Base-by-base conservation (phyloP, 306 rosid species). In the Lithocarpus polystachyus region DNA sequence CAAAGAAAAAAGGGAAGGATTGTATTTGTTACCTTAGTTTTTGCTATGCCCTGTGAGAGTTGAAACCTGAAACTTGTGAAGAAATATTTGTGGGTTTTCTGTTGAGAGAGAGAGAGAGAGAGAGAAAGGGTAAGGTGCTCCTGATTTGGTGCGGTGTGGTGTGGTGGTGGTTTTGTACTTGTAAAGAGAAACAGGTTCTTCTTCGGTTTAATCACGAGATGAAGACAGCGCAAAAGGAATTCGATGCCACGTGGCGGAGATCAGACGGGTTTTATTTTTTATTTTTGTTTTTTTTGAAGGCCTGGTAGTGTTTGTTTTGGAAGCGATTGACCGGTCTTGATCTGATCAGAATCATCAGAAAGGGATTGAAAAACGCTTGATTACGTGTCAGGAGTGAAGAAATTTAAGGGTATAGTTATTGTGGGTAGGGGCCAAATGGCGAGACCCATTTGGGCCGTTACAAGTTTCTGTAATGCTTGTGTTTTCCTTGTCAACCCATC, bases 241-340 rank as follows among this genome's bases (percentile, higher is more conserved):
- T 26, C 28, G 24, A 6, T 6, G 55, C 79, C 91, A 76, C 83
- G 88, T 84, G 88, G 79, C 10, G 61, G 5, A 24, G 22, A 54
- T 59, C 35, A 11, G 40, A 28, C 72, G 71, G 74, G 80, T 43
- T 77, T 15, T 14, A 52, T 31, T 8, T 22, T 22, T 48, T 12
- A 1, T 37, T 37, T 37, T 37, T 7, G 45, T 37, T 37, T 37
- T 26, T 26, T 37, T 37, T 37, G 45, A 37, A 37, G 17, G 4
- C n/a, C n/a, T n/a, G 53, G 53, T 9, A 22, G 64, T 24, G 29
- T 12, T 22, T 57, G 12, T 57, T 22, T 26, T 22, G 31, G 65
- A 22, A 10, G 31, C 11, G 17, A 65, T 65, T 4, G 5, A 48
- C 5, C 53, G 53, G 53, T 12, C 53, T 48, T 48, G 53, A 48